Evolutionary conservation across 2,329 filamentous ascomycete species (phyloP), one percentile per base, ranked within the genome.

Genomic region (Claviceps spartinae): DNA sequence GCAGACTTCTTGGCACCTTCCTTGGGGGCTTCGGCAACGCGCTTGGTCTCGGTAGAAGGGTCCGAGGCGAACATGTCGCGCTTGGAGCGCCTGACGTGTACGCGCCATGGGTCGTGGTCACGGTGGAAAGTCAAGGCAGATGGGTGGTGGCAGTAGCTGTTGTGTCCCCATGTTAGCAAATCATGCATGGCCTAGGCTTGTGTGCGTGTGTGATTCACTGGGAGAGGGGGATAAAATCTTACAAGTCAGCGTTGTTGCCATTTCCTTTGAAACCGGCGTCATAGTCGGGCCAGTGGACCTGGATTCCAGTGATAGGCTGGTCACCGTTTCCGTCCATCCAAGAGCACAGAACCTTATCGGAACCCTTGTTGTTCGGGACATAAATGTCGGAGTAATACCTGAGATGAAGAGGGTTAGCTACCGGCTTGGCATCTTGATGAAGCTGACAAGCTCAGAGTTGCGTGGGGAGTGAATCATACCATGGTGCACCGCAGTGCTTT

Each of bases 341-440:
- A 14, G 40, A 9, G 24, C 48, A 50, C 4, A 14, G 11, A 8
- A 49, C 7, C 22, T 37, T 37, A 0, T 37, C 26, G 26, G 18
- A 0, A 13, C 26, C 40, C 2, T 0, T 36, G 40, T 37, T 11
- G 26, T 24, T 50, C 26, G 4, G 3, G 4, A 50, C n/a, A 22
- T 11, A 37, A 7, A 50, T 50, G 4, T 50, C 40, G 11, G 48
- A 50, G 14, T 50, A 50, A 4, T 36, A 50, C 48, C 48, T 50
- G 30, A 36, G 30, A 34, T 1, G 30, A 34, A 34, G 3, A 0
- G 30, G 3, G 9, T 34, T 11, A 34, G 30, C 3, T 11, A 34
- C 9, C 11, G 30, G 30, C 9, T 4, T 3, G 9, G 2, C 1
- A 1, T 34, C 3, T 11, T 11, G 9, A 26, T 26, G 26, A 26